phyloP scores from a whole-genome alignment of 2,329 filamentous ascomycete species.

The Penicillium sp. region DNA sequence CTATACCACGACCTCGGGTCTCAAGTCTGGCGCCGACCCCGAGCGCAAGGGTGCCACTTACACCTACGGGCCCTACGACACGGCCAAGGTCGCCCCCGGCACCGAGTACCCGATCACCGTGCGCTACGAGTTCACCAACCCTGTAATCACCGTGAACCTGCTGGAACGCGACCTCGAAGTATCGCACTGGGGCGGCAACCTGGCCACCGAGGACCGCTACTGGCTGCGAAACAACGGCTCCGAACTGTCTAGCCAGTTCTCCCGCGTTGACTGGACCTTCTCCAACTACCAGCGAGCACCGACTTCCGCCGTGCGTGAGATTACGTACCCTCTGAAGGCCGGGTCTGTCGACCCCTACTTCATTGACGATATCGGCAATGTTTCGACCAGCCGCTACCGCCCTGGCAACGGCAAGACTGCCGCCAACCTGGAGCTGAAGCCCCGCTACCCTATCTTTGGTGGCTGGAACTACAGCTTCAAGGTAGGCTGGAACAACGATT shows the following conservation, averaged over 20 bases:
- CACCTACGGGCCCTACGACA: constrained; percentile 86
- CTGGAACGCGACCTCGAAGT: constrained; percentile 93
- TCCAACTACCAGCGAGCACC: constrained; percentile 75
- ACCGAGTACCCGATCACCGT: constrained; percentile 73
- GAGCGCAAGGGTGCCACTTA: constrained; percentile 83
- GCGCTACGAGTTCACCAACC: constrained; percentile 95
- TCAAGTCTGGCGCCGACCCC: constrained; percentile 68
- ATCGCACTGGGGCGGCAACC: constrained; percentile 96
- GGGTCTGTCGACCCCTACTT: constrained; percentile 91
- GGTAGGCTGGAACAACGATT: constrained; percentile 90
- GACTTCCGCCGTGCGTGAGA: constrained; percentile 76
- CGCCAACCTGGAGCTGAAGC: constrained; percentile 83
- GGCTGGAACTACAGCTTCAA: constrained; percentile 98
- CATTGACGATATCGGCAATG: constrained; percentile 93
- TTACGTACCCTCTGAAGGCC: constrained; percentile 77
- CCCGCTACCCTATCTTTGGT: constrained; percentile 93
- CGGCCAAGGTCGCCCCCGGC: constrained; percentile 71
- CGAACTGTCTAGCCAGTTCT: constrained; percentile 73
- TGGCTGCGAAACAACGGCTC: constrained; percentile 86
- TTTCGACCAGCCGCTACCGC: constrained; percentile 89
- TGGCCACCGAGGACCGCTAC: constrained; percentile 94
- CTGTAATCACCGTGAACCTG: constrained; percentile 75
- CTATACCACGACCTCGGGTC: constrained; percentile 72
- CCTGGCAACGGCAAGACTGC: constrained; percentile 47
- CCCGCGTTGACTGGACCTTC: constrained; percentile 75